A percentile compares a stretch with the other conserved stretches of the same genome.
phyloP scores from a whole-genome alignment of 345 rosid genomes.

The Salix arbutifolia region DNA sequence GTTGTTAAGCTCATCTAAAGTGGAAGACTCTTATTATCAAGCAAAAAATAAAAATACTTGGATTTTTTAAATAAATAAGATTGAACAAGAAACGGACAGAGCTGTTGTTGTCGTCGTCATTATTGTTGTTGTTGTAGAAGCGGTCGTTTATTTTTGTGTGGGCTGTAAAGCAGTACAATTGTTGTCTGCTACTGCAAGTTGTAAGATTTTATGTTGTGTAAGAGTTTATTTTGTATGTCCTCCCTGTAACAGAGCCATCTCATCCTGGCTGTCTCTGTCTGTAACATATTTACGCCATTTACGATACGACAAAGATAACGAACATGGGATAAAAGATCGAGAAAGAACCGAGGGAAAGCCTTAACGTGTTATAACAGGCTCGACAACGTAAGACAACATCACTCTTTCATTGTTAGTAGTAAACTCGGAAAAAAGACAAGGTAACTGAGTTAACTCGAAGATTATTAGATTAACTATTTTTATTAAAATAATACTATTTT shows the following conservation, averaged over 20 bases:
- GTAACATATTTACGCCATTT: not conserved
- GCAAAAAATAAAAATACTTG: not conserved
- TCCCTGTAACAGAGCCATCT: constrained; percentile 22
- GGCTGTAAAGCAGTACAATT: constrained; percentile 49
- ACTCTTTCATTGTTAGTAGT: too few relatives aligned
- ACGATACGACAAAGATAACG: not conserved
- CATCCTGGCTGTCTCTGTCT: constrained; percentile 22
- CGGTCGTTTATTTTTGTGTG: constrained; percentile 17
- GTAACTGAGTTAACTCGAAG: too few relatives aligned
- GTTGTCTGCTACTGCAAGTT: constrained; percentile 59
- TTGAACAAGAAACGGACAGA: not conserved
- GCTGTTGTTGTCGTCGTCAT: not conserved
- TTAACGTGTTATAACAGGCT: too few relatives aligned
- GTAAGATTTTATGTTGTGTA: not conserved
- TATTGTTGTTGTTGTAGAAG: not conserved
- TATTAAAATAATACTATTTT: not conserved
- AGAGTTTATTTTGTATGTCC: constrained; percentile 29
- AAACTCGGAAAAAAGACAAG: too few relatives aligned
- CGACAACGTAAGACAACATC: too few relatives aligned
- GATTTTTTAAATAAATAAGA: not conserved
- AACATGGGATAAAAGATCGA: not conserved
- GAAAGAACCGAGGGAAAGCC: not conserved
- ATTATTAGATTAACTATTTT: too few relatives aligned
- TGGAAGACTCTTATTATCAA: not conserved
- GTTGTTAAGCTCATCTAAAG: too few relatives aligned